Base-by-base conservation (phyloP, 2,329 filamentous ascomycete species). In the Penicillium sp. region DNA sequence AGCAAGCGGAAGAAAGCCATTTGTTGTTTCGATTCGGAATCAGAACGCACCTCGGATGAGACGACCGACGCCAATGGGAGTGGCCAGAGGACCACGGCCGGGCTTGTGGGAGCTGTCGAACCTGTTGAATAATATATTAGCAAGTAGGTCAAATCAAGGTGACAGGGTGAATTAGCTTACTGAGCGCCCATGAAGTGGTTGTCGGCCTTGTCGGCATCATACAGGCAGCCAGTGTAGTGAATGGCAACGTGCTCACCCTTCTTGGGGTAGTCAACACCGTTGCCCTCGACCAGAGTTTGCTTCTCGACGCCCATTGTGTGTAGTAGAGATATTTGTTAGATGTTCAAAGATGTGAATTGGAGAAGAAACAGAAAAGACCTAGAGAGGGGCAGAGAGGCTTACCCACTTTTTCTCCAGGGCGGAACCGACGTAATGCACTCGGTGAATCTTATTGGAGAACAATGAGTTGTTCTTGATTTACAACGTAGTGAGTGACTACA, bases 221-320 rank as follows among this genome's bases (percentile, higher is more conserved):
- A 89, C 60, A 97, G 81, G 77, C 80, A 96, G 67, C 94, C 94
- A 39, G 88, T 94, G 82, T 97, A 97, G 77, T 94, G 85, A 70
- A 97, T 96, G 69, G 83, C 84, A 68, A 97, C 90, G 26, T 77
- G 84, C 72, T 97, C 85, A 62, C 90, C 88, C 14, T 70, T 67
- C 61, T 76, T 70, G 54, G 93, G 89, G 61, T 75, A 78, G 66
- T 84, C 72, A 53, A 81, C 80, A 54, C 78, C 78, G 67, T 81
- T 81, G 68, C 93, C 92, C 59, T 82, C 74, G 34, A 76, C 69
- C 65, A 86, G 72, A 60, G 83, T 74, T 46, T 80, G 81, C 80
- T 91, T 95, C 56, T 79, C 81, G 68, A 96, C 89, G 73, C 82
- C 87, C 88, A 91, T 91, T 61, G 36, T 69, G 63, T 41, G 38